phyloP scores from a whole-genome alignment of 2,329 filamentous ascomycete genomes.

The Phialophora expanda region DNA sequence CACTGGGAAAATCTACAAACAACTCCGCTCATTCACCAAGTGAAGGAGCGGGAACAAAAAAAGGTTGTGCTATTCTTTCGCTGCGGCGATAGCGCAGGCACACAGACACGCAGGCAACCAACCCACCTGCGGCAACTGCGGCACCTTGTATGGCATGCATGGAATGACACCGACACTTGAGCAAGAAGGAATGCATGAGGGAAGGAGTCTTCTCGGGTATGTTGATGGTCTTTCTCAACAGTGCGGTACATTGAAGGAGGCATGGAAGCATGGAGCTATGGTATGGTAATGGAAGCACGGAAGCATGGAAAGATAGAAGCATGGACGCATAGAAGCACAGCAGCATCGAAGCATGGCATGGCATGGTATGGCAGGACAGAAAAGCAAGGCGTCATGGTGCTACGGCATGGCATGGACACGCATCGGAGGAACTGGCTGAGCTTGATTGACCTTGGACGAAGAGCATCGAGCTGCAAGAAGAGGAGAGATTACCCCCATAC shows the following conservation, averaged over 20 bases:
- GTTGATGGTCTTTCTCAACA: background rate
- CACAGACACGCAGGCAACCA: background rate
- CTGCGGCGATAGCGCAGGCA: background rate
- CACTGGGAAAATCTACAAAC: background rate
- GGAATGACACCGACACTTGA: background rate
- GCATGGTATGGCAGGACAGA: background rate
- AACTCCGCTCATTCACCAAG: background rate
- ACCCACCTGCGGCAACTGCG: background rate
- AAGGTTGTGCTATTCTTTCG: background rate
- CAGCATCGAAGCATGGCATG: too few species aligned
- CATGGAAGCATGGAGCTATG: background rate
- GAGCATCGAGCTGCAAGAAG: background rate
- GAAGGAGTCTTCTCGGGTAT: background rate
- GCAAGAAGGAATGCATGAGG: background rate
- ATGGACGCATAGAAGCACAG: too few species aligned
- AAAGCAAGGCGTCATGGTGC: background rate
- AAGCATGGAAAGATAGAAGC: too few species aligned
- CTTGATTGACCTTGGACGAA: background rate
- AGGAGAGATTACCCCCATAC: background rate
- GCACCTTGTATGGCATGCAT: background rate
- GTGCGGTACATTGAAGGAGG: too few species aligned
- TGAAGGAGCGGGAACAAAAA: background rate
- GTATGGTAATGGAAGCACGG: background rate
- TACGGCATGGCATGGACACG: background rate
- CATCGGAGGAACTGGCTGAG: background rate